Conservation (phyloP, 495 filamentous ascomycete species). For the Bacidia gigantensis region DNA sequence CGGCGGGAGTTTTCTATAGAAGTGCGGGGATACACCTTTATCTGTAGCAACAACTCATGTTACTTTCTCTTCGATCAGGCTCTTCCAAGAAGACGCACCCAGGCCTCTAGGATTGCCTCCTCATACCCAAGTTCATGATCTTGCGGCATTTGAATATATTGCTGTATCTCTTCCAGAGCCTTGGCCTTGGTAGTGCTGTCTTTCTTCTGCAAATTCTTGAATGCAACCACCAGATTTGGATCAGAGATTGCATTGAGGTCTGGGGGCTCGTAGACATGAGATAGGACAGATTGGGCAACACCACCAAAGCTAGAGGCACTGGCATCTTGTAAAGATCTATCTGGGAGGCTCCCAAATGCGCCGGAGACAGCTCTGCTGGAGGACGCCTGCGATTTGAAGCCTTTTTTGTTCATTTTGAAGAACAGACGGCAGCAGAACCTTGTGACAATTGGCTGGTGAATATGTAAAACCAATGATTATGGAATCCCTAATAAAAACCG, state of each 20-base stretch:
- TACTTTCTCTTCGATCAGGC: conserved; percentile 17
- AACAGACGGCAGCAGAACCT: no score
- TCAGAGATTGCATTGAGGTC: conserved; percentile 67
- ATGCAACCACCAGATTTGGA: conserved; percentile 66
- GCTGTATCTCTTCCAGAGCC: conserved; percentile 71
- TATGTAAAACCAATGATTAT: no score
- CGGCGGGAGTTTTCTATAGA: conserved; percentile 80
- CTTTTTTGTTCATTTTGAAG: conserved; percentile 45
- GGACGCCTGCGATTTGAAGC: conserved; percentile 57
- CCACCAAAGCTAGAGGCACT: conserved; percentile 37
- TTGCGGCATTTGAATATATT: conserved; percentile 39
- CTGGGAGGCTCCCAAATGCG: conserved; percentile 24
- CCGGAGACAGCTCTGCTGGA: conserved; percentile 49
- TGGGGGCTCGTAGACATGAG: conserved; percentile 75
- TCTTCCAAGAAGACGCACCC: conserved; percentile 47
- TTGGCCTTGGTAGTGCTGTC: conserved; percentile 88
- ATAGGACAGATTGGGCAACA: conserved; percentile 42
- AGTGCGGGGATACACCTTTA: conserved; percentile 69
- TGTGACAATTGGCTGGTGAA: no score
- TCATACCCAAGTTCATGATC: conserved; percentile 44
- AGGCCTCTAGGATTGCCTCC: conserved; percentile 67
- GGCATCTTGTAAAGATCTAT: conserved; percentile 28
- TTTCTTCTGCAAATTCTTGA: conserved; percentile 87
- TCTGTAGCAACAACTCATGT: conserved; percentile 35
- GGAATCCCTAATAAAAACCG: background rate